Percentiles rank a stretch among this genome's conserved stretches.
These are phyloP conservation scores for Dentipellis fragilis DNA, from an alignment of 768 basidiomycete species.

Conservation along the genomic window DNA sequence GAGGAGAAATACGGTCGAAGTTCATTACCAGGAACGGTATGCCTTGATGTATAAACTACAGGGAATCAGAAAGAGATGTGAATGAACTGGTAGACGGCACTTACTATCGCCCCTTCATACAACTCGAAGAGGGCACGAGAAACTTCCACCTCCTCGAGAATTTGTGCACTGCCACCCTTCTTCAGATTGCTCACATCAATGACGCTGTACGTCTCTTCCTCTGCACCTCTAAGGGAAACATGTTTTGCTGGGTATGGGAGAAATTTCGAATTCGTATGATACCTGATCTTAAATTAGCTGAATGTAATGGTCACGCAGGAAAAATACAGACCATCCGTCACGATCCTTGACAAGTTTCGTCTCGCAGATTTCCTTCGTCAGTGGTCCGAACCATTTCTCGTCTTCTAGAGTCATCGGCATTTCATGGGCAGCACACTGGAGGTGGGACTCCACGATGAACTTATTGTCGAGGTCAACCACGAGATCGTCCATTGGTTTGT, in stretches of 20 bases:
- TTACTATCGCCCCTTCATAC: slow-evolving; percentile 81
- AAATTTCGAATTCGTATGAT: slow-evolving; percentile 71
- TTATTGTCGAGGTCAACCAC: slow-evolving; percentile 65
- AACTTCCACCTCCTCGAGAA: slow-evolving; percentile 77
- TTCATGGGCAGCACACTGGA: slow-evolving; percentile 83
- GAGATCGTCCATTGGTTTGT: slow-evolving; percentile 50
- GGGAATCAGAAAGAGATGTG: background rate
- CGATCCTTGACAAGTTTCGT: slow-evolving; percentile 50
- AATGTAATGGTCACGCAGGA: background rate
- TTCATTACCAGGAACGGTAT: slow-evolving; percentile 59
- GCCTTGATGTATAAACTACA: slow-evolving; percentile 83
- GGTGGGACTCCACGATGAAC: slow-evolving; percentile 70
- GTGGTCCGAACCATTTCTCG: slow-evolving; percentile 59
- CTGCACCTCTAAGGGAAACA: slow-evolving; percentile 63
- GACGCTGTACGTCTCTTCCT: slow-evolving; percentile 72
- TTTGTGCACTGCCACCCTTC: slow-evolving; percentile 24
- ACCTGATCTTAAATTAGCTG: slow-evolving; percentile 36
- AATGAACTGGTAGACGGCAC: slow-evolving; percentile 4
- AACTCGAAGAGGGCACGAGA: slow-evolving; percentile 81
- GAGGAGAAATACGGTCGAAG: background rate
- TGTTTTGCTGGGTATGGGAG: slow-evolving; percentile 66
- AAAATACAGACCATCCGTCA: slow-evolving; percentile 62
- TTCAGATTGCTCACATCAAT: slow-evolving; percentile 46
- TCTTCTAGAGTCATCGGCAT: slow-evolving; percentile 70
- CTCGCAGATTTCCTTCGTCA: slow-evolving; percentile 49